Evolutionary conservation across 2,329 filamentous ascomycete genomes (phyloP), one percentile per base, ranked within the genome.

Genomic region (Phyllosticta citrichinensis): DNA sequence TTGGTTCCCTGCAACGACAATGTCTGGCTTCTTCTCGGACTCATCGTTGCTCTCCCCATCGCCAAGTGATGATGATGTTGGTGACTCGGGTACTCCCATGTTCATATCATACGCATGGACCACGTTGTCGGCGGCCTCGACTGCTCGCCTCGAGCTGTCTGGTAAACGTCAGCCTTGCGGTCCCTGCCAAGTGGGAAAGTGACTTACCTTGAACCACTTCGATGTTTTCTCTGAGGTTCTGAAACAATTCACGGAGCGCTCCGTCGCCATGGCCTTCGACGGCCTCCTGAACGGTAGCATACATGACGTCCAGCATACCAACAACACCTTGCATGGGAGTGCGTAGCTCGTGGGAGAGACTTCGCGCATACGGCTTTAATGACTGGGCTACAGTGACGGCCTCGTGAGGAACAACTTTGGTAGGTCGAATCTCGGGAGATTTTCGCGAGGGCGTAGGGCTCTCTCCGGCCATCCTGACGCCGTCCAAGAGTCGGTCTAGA

Each of bases 311-410:
- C 52, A 89, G 74, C 86, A 89, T 89, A 6, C 87, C 87, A 14
- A 89, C 85, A 6, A 89, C 85, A 52, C 87, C 87, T 71, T 89
- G 87, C 86, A 89, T 88, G 1, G 87, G 87, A 3, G 87, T 89
- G 63, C 87, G 78, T 55, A 89, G 71, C 68, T 89, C 87, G 65
- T 89, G 87, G 0, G 87, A 89, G 33, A 89, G 73, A 67, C 84
- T 88, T 64, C 85, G 80, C n/a, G 87, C 87, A 68, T 87, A 89
- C 0, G 87, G 86, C 67, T 87, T 86, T 19, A 89, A 75, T 2
- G 85, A 87, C 63, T 88, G 85, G 2, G 83, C 79, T 5, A 80
- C 78, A 5, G 83, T 80, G 24, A 85, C 76, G 22, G 80, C 79
- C 60, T 81, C 78, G 61, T 83, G 78, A 2, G 82, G 80, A 53